A percentile compares a stretch with the other conserved stretches of the same genome.
phyloP scores from a whole-genome alignment of 2,329 filamentous ascomycete species.

The Exophiala sp. region DNA sequence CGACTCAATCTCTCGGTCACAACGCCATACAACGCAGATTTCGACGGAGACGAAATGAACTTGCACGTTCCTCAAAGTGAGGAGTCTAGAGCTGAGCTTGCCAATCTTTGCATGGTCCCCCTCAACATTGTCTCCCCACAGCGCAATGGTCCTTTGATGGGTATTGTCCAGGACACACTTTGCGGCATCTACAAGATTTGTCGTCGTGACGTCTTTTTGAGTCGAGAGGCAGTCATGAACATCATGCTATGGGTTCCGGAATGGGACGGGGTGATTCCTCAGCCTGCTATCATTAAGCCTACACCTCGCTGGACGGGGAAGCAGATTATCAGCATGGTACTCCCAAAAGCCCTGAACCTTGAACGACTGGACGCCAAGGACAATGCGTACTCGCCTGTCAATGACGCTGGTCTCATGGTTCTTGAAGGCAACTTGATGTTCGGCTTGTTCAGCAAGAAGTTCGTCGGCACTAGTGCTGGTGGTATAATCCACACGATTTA shows the following conservation, averaged over 20 bases:
- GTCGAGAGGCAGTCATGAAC: slow-evolving; percentile 91
- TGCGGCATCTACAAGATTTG: slow-evolving; percentile 97
- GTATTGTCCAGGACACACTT: slow-evolving; percentile 97
- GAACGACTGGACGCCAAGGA: slow-evolving; percentile 61
- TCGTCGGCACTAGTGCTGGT: slow-evolving; percentile 80
- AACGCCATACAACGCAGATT: slow-evolving; percentile 99
- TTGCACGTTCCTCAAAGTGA: slow-evolving; percentile 98
- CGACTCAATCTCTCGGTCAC: slow-evolving; percentile 96
- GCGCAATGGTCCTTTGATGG: slow-evolving; percentile 95
- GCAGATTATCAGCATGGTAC: slow-evolving; percentile 90
- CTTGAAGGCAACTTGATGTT: slow-evolving; percentile 86
- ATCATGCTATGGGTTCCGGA: slow-evolving; percentile 95
- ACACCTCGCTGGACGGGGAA: slow-evolving; percentile 95
- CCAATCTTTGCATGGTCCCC: slow-evolving; percentile 94
- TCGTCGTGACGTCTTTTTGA: slow-evolving; percentile 85
- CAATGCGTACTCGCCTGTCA: slow-evolving; percentile 57
- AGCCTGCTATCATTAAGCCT: slow-evolving; percentile 91
- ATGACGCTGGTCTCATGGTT: slow-evolving; percentile 76
- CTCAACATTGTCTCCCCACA: slow-evolving; percentile 98
- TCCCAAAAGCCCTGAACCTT: slow-evolving; percentile 80
- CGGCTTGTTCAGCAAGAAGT: slow-evolving; percentile 89
- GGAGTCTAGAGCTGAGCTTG: slow-evolving; percentile 91
- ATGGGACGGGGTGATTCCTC: slow-evolving; percentile 93
- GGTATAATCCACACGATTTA: slow-evolving; percentile 95
- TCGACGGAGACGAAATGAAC: slow-evolving; percentile 99